Evolutionary conservation across 371 early-diverging fungal genomes (phyloP), one percentile per base, ranked within the genome.

Genomic region (Entomophthora muscae): DNA sequence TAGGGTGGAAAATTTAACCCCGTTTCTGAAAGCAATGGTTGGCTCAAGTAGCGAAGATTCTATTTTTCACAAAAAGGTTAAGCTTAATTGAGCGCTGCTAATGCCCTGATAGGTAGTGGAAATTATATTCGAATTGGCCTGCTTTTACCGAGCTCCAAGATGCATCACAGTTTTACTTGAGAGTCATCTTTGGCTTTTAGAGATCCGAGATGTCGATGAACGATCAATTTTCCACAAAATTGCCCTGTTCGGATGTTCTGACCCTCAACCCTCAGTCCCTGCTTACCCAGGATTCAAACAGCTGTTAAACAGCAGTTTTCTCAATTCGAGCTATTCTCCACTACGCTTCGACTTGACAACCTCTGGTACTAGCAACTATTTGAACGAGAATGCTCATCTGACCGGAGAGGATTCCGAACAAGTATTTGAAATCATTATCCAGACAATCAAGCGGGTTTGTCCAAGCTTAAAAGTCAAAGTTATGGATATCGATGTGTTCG

Each of bases 211-310:
- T 60, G 74, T 86, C 57, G 84, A 84, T 57, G 83, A 83, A 32
- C 77, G 85, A 12, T 80, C 83, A 32, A 53, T 86, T 17, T 60
- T 86, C 3, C 86, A 86, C 65, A 78, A 76, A 30, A 66, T 82
- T 13, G 75, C 76, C 21, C 73, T 86, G 3, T 68, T 72, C 28
- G 74, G 75, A 1, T 74, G 79, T 22, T 53, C 65, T 24, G 10
- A 32, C 51, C 22, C 53, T 23, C 61, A 26, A 22, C 42, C 42
- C 10, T 17, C 42, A 5, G 10, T 42, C 42, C 17, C 42, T 10
- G 42, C 42, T 17, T 42, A 42, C 42, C 42, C 42, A 10, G 42
- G 42, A 17, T 42, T 42, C 42, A 42, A 42, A 17, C 42, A 42
- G 10, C 17, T 10, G 10, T 26, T 55, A 12, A 55, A 26, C 28